A percentile compares a stretch with the other conserved stretches of the same genome.
Conservation (phyloP, 1,284 basidiomycete genomes). For the Butyriboletus appendiculatus region DNA sequence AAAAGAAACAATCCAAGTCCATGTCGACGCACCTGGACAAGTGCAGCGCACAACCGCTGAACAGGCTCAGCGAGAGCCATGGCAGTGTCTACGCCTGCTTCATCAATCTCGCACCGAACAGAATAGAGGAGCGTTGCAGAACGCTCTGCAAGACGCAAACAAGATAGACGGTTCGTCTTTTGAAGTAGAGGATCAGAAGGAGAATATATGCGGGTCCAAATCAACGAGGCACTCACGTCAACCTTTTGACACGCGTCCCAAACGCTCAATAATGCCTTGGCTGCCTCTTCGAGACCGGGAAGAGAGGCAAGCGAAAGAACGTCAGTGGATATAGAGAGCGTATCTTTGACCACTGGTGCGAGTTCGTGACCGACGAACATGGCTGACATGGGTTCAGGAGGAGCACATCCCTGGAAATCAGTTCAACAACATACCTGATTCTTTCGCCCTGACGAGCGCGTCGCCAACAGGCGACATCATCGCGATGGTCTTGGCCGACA, state of each 20-base stretch:
- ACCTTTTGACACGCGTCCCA: constrained; percentile 63
- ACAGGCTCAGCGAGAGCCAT: constrained; percentile 38
- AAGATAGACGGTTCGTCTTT: constrained; percentile 57
- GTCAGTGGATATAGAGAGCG: constrained; percentile 35
- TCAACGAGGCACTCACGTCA: constrained; percentile 49
- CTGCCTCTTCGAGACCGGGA: constrained; percentile 54
- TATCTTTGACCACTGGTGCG: constrained; percentile 26
- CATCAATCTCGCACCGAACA: constrained; percentile 45
- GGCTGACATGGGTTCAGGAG: constrained; percentile 11
- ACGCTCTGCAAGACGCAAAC: constrained; percentile 51
- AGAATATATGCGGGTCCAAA: neutral
- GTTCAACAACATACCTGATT: constrained; percentile 21
- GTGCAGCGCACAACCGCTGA: constrained; percentile 38
- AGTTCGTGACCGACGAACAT: constrained; percentile 24
- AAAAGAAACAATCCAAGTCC: neutral
- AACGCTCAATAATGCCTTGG: constrained; percentile 52
- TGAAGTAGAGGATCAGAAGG: neutral
- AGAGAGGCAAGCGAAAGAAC: constrained; percentile 57
- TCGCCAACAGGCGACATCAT: constrained; percentile 29
- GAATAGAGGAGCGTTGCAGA: constrained; percentile 52
- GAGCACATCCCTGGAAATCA: neutral
- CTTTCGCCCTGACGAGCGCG: constrained; percentile 19
- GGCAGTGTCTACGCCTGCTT: constrained; percentile 34
- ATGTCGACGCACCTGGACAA: constrained; percentile 46
- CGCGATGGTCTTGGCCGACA: constrained; percentile 20